Conservation (phyloP, 2,329 filamentous ascomycete genomes). For the Calonectria pteridis region DNA sequence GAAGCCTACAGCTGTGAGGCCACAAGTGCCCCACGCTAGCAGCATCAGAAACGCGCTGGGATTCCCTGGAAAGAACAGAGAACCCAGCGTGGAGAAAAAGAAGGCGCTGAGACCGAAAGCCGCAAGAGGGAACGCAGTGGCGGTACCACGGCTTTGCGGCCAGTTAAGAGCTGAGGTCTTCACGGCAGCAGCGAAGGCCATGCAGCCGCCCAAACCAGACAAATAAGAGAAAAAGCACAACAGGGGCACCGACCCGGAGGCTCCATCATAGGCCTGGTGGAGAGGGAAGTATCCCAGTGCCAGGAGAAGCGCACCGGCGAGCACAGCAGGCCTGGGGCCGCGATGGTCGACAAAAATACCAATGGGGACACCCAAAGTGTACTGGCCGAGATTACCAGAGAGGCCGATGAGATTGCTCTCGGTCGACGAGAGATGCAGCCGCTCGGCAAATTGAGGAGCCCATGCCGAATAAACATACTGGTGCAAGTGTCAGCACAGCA, state of each 20-base stretch:
- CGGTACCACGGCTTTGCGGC: constrained; percentile 90
- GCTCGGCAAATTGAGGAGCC: constrained; percentile 94
- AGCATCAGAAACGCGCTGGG: constrained; percentile 85
- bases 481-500: not conserved
- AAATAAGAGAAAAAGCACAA: constrained; percentile 89
- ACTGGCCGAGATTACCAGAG: constrained; percentile 94
- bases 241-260: constrained; percentile 66
- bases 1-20: constrained; percentile 80
- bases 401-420: constrained; percentile 91
- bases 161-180: constrained; percentile 92
- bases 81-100: constrained; percentile 89
- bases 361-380: constrained; percentile 87
- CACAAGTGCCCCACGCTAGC: constrained; percentile 82
- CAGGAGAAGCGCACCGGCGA: constrained; percentile 80
- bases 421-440: constrained; percentile 88
- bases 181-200: constrained; percentile 89
- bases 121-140: constrained; percentile 92
- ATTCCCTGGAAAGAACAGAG: constrained; percentile 83
- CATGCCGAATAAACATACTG: constrained; percentile 99
- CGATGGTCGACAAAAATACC: constrained; percentile 88
- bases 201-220: constrained; percentile 89
- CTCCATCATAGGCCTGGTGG: constrained; percentile 80
- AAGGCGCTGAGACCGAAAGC: constrained; percentile 96
- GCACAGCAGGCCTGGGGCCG: constrained; percentile 82
- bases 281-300: constrained; percentile 88